phyloP scores from a whole-genome alignment of 2,329 filamentous ascomycete species.

The Onygenales sp. region DNA sequence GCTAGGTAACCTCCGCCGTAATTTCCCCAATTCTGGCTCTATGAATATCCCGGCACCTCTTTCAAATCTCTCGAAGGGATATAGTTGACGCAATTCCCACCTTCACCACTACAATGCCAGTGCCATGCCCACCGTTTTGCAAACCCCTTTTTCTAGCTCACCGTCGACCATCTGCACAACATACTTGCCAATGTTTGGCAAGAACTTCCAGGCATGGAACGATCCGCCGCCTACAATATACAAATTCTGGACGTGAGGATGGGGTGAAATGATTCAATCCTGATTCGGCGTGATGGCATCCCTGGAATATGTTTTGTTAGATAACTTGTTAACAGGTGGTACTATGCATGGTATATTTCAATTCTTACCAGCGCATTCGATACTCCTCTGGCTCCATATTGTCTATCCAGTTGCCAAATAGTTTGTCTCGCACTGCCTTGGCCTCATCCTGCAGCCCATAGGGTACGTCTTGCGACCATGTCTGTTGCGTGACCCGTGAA shows the following conservation, averaged over 20 bases:
- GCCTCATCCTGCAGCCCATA: slow-evolving; percentile 2
- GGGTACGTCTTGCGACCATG: slow-evolving; percentile 2
- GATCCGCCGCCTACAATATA: slow-evolving; percentile 43
- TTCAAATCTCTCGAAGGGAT: slow-evolving; percentile 4
- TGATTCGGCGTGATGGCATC: slow-evolving; percentile 48
- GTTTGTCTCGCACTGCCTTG: background rate
- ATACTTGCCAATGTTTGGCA: slow-evolving; percentile 42
- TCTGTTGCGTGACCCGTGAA: background rate
- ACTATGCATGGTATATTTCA: background rate
- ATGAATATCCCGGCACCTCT: background rate
- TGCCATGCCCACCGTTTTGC: slow-evolving; percentile 6
- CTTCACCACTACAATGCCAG: slow-evolving; percentile 2
- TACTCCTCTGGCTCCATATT: slow-evolving; percentile 2
- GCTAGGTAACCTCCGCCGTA: background rate
- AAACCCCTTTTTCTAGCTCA: background rate
- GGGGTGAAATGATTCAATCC: slow-evolving; percentile 43
- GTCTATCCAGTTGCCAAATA: slow-evolving; percentile 1
- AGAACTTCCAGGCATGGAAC: slow-evolving; percentile 46
- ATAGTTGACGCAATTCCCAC: slow-evolving; percentile 2
- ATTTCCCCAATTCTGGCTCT: background rate
- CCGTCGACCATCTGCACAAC: slow-evolving; percentile 42
- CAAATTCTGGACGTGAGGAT: slow-evolving; percentile 36
- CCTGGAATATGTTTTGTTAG: slow-evolving; percentile 11
- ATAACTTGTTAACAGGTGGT: background rate
- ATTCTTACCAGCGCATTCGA: slow-evolving; percentile 5